Evolutionary conservation across 2,329 filamentous ascomycete species (phyloP).

Genomic region (Fusarium bulbicola): DNA sequence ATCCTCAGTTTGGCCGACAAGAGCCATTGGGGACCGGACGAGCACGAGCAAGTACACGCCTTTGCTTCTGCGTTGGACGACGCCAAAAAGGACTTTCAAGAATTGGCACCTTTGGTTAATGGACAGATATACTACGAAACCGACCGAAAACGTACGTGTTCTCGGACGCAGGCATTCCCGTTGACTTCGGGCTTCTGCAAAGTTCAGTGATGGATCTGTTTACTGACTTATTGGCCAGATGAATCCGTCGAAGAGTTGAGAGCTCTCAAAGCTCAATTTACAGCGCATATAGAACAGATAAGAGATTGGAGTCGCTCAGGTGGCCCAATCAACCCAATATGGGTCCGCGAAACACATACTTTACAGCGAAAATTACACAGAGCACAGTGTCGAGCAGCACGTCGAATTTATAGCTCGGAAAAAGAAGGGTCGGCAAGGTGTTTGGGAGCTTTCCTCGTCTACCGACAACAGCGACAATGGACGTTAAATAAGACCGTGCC

Average conservation of each 20-base stretch:
- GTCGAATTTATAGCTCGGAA: conserved; percentile 63
- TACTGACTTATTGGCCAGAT: conserved; percentile 47
- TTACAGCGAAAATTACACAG: conserved; percentile 64
- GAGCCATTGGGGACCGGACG: conserved; percentile 66
- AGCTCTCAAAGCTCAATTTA: conserved; percentile 55
- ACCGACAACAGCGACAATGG: conserved; percentile 58
- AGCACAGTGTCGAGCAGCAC: conserved; percentile 65
- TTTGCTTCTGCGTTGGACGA: conserved; percentile 66
- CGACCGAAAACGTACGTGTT: conserved; percentile 61
- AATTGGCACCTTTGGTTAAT: conserved; percentile 63
- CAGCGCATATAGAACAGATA: conserved; percentile 59
- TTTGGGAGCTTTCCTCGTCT: conserved; percentile 65
- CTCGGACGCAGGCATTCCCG: not conserved
- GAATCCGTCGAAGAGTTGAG: conserved; percentile 63
- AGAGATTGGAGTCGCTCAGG: conserved; percentile 64
- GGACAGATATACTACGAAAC: conserved; percentile 67
- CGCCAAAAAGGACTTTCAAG: conserved; percentile 69
- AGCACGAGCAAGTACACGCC: conserved; percentile 66
- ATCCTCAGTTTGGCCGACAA: conserved; percentile 67
- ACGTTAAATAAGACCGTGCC: conserved; percentile 33
- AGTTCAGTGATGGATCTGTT: not conserved
- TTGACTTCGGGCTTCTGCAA: not conserved
- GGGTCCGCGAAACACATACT: conserved; percentile 61
- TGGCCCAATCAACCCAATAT: conserved; percentile 64
- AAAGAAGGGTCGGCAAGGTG: conserved; percentile 60